Evolutionary conservation across 768 basidiomycete species (phyloP), one percentile per base, ranked within the genome.

Genomic region (Exidia glandulosa): DNA sequence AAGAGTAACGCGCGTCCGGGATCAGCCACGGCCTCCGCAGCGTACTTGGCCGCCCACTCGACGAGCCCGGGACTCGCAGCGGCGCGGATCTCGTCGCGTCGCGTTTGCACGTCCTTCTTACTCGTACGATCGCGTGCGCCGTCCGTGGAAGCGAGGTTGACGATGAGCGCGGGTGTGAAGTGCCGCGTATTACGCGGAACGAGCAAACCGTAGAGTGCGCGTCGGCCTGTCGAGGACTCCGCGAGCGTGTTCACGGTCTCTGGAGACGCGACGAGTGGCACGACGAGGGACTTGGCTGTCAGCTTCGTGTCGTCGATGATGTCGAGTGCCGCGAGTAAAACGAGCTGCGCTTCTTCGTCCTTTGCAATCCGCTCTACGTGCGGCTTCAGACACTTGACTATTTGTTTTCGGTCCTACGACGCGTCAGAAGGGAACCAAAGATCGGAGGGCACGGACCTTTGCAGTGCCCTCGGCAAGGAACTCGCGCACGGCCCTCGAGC

Each of bases 251-350:
- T 31, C 9, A 27, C 30, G 25, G 50, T 54, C 19, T 23, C 19
- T 23, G 85, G 73, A 41, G 77, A 81, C 16, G 72, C 65, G 64
- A 82, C 81, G 4, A 93, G 75, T 13, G 79, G 81, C 27, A 84
- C 72, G 1, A 94, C 77, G 36, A 97, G 75, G 0, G 85, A 83
- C 75, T 94, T 95, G 14, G 83, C 77, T 33, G 88, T 81, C 48
- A 94, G 79, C 74, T 95, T 97, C 2, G 94, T 97, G 69, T 97
- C 93, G 65, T 97, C 94, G 58, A 90, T 87, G 41, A 88, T 82
- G 68, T 97, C 94, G 10, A 95, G 77, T 4, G 90, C 89, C 0
- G 91, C 91, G 73, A 94, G 95, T 2, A 96, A 72, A 2, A 94
- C 90, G 27, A 89, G 75, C 66, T 94, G 92, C 0, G 94, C 94